Base-by-base conservation (phyloP, 345 rosid species). In the Gossypium anomalum region DNA sequence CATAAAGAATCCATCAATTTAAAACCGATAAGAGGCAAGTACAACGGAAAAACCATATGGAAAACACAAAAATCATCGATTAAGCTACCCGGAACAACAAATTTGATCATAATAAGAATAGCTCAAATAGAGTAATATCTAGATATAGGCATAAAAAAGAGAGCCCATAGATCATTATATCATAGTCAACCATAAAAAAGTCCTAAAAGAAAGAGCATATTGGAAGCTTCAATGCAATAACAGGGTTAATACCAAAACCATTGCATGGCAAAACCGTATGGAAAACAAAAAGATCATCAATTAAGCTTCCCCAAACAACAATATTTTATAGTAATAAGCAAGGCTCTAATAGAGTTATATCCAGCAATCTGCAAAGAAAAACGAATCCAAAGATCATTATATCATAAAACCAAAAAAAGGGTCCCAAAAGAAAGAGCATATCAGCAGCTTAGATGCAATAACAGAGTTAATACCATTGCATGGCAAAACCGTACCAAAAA, bases 41-140 rank as follows among this genome's bases (percentile, higher is more conserved):
- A 63, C 15, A 4, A 53, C 38, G 25, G 29, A 52, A 17, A 47
- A 12, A 56, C 9, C 62, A 9, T 10, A 58, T 1, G 15, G 20
- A 53, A 19, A 45, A 43, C 43, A 17, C 34, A 70, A 70, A 8
- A n/a, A 63, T 27, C 20, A 27, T 12, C 10, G 14, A 67, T 78
- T 58, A 3, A 16, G 58, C 23, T 27, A 53, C 22, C 76, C n/a
- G 13, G 20, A 73, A 65, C 48, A 67, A 77, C 27, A 66, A 57
- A 20, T 20, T 72, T 53, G 47, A 67, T 27, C 3, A 7, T 44
- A 53, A 45, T 45, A 20, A 20, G 34, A 16, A 2, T 44, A 66
- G 34, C 52, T 65, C 17, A 9, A n/a, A 44, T 44, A 13, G 52
- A 12, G 70, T 45, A 20, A 67, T 19, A 66, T 44, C 16, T 27